Base-by-base conservation (phyloP, 768 basidiomycete species). In the Plicaturopsis crispa region DNA sequence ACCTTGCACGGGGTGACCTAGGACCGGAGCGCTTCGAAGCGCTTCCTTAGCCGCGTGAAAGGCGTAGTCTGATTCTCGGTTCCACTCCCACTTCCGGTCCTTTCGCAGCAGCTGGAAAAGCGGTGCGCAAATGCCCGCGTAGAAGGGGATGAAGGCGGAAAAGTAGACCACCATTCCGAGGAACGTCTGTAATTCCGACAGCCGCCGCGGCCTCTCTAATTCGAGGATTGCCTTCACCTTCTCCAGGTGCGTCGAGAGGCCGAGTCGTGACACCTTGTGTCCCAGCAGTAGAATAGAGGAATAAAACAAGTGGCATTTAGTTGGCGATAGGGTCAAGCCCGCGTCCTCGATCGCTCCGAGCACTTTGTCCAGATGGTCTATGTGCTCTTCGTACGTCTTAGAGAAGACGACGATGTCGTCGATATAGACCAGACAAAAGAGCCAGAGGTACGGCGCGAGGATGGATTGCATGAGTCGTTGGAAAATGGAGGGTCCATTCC, bases 371-470 rank as follows among this genome's bases (percentile, higher is more conserved):
- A 64, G 13, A 35, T 64, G 60, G 1, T 31, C 1, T 2, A 59
- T 1, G 39, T 69, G 63, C 1, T 66, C 54, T 1, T 60, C 43
- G 2, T 53, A 53, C 1, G 39, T 43, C 21, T 38, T 31, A 0
- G 58, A 61, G 36, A 52, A 67, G 0, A 67, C 51, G 0, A 68
- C 53, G 2, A 69, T 68, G 33, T 70, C 58, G 33, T 70, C 62
- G 6, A 69, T 65, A 33, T 69, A 70, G 0, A 68, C 66, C 12
- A 64, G 34, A 2, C 61, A 41, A 35, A 67, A 66, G 0, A 64
- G 38, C 64, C 65, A 66, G 4, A 69, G 44, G 36, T 46, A 66
- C 0, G 59, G 61, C 0, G 60, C 47, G 1, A 67, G 45, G 0
- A 66, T 43, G 5, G 38, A 38, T 24, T 67, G 62, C 66, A 71